Evolutionary conservation across 2,329 filamentous ascomycete genomes (phyloP), one percentile per base, ranked within the genome.

Genomic region (Aspergillus sp.): DNA sequence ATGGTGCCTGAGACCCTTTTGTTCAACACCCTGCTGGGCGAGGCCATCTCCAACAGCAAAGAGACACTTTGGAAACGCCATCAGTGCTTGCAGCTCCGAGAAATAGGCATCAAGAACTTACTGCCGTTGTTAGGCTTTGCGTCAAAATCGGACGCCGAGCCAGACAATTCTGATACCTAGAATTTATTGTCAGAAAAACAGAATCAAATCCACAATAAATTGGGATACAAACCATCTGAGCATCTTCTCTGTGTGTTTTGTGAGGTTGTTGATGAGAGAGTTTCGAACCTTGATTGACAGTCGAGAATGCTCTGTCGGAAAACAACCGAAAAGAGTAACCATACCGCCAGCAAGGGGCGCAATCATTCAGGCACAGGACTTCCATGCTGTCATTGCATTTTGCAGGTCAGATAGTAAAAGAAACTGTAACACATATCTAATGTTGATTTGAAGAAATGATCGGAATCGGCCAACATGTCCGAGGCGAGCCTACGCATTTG

Each of bases 21-120:
- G 53, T 23, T 59, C 57, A 3, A 59, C 50, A n/a, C 47, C 53
- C 38, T 58, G 55, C n/a, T 59, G 55, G 10, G 57, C 57, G 5
- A 58, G 42, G 10, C 53, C 41, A 21, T 59, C 57, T 11, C 57
- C 57, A 2, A 59, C 46, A 16, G 46, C 55, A 34, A 59, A 59
- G 11, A 59, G 48, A 36, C 47, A 48, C 54, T 55, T 55, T 16
- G 14, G 5, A 10, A 14, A 6, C 6, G 34, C 13, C 6, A 3
- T 21, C 13, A 43, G 16, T 14, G 16, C 5, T 4, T 5, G 0
- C n/a, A 21, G 4, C 9, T n/a, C 3, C n/a, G 17, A 11, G 9
- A 20, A 20, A n/a, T 1, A 3, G 10, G 38, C 4, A 16, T 17
- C 3, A 17, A 2, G 7, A 2, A 52, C 52, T 19, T 46, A 59